Percentiles rank a stretch among this genome's conserved stretches.
Conservation (phyloP, 768 basidiomycete species). For the Tulasnella sp. region DNA sequence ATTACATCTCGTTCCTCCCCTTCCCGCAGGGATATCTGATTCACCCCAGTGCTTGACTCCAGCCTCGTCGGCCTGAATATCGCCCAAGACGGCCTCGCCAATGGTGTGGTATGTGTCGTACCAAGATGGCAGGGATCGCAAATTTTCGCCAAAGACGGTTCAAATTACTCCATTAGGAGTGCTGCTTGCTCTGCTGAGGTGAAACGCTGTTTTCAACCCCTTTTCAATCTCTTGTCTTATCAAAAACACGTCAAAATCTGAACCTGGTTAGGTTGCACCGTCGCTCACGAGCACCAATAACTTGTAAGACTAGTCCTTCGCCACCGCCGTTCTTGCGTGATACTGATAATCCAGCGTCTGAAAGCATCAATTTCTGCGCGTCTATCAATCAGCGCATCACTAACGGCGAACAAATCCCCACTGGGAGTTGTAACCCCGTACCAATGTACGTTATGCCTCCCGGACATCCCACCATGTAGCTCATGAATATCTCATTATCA, state of each 20-base stretch:
- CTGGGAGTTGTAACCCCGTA: conserved; percentile 47
- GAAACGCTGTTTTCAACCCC: too few relatives aligned
- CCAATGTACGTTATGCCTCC: conserved; percentile 32
- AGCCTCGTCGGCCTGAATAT: conserved; percentile 39
- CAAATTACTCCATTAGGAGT: too few relatives aligned
- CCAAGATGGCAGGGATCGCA: too few relatives aligned
- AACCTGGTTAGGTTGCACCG: conserved; percentile 39
- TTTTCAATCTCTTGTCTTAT: too few relatives aligned
- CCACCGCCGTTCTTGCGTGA: background rate
- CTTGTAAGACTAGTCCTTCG: conserved; percentile 32
- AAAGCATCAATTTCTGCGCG: conserved; percentile 34
- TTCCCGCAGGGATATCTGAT: background rate
- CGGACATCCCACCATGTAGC: background rate
- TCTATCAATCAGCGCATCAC: conserved; percentile 36
- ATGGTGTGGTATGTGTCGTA: too few relatives aligned
- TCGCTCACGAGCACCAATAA: conserved; percentile 46
- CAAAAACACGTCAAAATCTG: too few relatives aligned
- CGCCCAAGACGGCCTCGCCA: conserved; percentile 26
- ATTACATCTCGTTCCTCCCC: background rate
- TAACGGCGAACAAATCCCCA: conserved; percentile 42
- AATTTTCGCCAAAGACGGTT: too few relatives aligned
- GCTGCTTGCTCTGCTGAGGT: too few relatives aligned
- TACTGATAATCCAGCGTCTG: background rate
- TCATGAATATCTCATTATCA: too few relatives aligned
- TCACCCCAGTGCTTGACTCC: background rate